Percentiles rank a stretch among this genome's conserved stretches.
Conservation (phyloP, 257 asterid genomes). For the Solanum boliviense region DNA sequence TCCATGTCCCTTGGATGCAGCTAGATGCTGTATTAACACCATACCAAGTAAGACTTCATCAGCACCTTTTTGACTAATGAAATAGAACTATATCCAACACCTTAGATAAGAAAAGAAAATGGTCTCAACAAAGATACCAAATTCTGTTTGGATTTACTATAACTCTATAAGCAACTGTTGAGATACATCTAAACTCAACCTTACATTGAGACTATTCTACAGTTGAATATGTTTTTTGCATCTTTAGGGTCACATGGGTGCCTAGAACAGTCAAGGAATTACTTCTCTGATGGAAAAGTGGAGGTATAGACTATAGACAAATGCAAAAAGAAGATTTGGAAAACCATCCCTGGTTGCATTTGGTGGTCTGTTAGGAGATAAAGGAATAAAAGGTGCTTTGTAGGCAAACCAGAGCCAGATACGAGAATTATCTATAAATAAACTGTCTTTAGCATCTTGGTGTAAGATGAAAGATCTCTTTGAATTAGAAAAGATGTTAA, state of each 20-base stretch:
- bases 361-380: background rate
- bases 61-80: background rate
- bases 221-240: background rate
- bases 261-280: background rate
- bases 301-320: background rate
- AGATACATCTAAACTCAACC: background rate
- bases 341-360: background rate
- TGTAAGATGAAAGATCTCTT: background rate
- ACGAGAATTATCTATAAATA: background rate
- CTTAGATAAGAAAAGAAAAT: background rate
- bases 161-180: background rate
- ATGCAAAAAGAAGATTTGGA: background rate
- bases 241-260: background rate
- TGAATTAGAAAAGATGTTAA: background rate
- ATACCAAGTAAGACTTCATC: background rate
- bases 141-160: background rate
- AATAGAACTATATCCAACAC: background rate
- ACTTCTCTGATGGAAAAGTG: background rate
- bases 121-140: background rate
- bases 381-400: background rate
- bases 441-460: background rate
- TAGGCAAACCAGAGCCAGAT: background rate
- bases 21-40: slow-evolving; percentile 37
- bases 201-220: background rate
- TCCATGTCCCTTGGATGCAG: slow-evolving; percentile 52